A percentile compares a stretch with the other conserved stretches of the same genome.
phyloP scores from a whole-genome alignment of 2,329 filamentous ascomycete genomes.

The Aureobasidium sp. region DNA sequence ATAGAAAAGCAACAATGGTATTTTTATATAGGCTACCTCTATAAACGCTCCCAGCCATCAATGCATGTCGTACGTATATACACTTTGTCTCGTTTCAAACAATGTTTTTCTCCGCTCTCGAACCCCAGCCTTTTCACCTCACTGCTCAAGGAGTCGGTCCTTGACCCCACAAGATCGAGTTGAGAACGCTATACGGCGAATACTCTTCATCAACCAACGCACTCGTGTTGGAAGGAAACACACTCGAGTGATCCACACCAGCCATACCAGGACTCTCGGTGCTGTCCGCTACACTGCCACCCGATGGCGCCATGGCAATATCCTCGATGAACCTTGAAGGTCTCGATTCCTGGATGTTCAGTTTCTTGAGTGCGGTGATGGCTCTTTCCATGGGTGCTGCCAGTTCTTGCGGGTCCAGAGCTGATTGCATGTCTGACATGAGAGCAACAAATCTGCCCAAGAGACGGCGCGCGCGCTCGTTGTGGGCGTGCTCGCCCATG shows the following conservation, averaged over 20 bases:
- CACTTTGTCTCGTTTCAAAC: not conserved
- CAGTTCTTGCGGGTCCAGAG: conserved; percentile 38
- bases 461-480: conserved; percentile 36
- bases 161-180: conserved; percentile 38
- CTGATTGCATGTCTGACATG: conserved; percentile 38
- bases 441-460: conserved; percentile 39
- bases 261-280: conserved; percentile 11
- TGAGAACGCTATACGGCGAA: conserved; percentile 40
- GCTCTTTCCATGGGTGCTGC: conserved; percentile 39
- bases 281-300: not conserved
- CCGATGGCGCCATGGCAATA: conserved; percentile 13
- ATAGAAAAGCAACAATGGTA: not conserved
- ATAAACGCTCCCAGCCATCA: not conserved
- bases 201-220: conserved; percentile 31
- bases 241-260: conserved; percentile 1
- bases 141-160: not conserved
- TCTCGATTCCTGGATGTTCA: conserved; percentile 27
- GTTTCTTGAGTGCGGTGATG: conserved; percentile 35
- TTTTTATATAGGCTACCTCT: not conserved
- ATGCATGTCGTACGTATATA: not conserved
- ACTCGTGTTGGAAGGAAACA: conserved; percentile 6
- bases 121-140: not conserved
- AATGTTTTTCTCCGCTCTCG: not conserved
- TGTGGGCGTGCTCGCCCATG: conserved; percentile 35
- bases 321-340: conserved; percentile 16